Conservation (phyloP, 169 alveolate species). For the Toxoplasma gondii region DNA sequence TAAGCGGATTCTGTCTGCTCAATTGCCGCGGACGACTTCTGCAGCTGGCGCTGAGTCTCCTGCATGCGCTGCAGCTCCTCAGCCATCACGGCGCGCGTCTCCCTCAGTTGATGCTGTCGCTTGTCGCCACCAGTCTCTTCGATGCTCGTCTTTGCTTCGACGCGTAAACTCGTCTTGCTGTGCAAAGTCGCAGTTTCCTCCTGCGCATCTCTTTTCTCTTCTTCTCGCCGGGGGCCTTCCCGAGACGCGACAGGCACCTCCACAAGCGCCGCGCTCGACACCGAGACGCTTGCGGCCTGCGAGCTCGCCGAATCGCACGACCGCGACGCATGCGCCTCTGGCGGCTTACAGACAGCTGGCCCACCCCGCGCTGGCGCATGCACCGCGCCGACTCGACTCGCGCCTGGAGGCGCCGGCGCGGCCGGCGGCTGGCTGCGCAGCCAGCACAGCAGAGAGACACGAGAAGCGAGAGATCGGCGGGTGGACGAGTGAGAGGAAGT, state of each 20-base stretch:
- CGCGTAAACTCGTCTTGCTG: no score
- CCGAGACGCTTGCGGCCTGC: background rate
- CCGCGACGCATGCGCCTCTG: background rate
- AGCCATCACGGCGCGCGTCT: constrained; percentile 61
- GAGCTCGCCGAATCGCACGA: background rate
- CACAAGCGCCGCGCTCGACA: no score
- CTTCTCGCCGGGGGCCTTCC: no score
- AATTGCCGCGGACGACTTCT: constrained; percentile 59
- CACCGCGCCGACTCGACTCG: background rate
- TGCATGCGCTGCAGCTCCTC: constrained; percentile 66
- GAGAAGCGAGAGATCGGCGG: no score
- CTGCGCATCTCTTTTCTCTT: no score
- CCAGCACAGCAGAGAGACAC: no score
- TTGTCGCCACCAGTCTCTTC: background rate
- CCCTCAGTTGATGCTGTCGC: constrained; percentile 30
- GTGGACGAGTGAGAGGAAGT: no score
- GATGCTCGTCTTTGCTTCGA: no score
- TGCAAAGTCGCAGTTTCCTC: no score
- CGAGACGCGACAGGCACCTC: no score
- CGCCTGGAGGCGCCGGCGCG: no score
- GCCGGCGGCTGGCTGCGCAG: no score
- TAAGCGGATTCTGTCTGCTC: constrained; percentile 65
- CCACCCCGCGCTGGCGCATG: background rate
- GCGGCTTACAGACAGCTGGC: background rate
- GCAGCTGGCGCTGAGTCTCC: constrained; percentile 63